phyloP scores from a whole-genome alignment of 2,329 filamentous ascomycete genomes.

The Zasmidium angulare region DNA sequence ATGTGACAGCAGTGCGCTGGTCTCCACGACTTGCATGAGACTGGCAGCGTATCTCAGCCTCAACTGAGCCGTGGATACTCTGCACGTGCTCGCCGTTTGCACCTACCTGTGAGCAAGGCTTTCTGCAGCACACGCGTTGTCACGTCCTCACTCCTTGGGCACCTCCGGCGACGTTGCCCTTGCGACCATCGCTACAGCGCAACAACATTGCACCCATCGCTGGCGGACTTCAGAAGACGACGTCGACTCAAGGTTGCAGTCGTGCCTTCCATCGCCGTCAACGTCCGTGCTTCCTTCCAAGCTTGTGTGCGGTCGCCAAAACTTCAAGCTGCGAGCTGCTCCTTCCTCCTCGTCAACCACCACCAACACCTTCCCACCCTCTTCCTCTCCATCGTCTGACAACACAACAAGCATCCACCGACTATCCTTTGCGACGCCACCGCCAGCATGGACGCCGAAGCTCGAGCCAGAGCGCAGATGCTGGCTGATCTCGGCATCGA shows the following conservation, averaged over 20 bases:
- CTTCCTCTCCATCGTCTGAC: neutral
- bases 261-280: neutral
- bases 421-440: neutral
- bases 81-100: no score
- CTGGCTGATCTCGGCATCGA: constrained; percentile 24
- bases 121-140: neutral
- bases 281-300: neutral
- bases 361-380: no score
- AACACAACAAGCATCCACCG: neutral
- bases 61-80: no score
- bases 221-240: no score
- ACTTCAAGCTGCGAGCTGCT: neutral
- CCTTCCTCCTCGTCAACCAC: no score
- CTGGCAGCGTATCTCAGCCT: no score
- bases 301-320: neutral
- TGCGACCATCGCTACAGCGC: neutral
- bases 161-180: neutral
- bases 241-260: neutral
- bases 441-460: constrained; percentile 18
- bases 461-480: constrained; percentile 25
- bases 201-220: neutral
- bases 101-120: no score
- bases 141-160: neutral
- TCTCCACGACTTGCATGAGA: no score
- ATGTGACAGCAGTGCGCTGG: no score